Base-by-base conservation (phyloP, 331 rosid species). In the Telfairia occidentalis region DNA sequence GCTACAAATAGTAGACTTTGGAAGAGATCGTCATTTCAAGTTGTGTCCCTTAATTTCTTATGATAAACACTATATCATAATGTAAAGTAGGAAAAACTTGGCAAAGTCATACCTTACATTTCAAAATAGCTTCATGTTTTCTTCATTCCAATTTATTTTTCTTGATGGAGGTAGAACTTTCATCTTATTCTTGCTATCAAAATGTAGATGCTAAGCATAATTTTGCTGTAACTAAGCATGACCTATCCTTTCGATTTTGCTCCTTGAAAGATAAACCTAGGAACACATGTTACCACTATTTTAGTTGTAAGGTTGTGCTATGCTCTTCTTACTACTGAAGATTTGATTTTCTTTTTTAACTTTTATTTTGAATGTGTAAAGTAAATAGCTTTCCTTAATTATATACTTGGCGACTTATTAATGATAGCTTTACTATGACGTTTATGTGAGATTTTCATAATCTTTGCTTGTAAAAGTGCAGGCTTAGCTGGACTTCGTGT, bases 401-500 rank as follows among this genome's bases (percentile, higher is more conserved):
- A 18, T 19, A 66, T 11, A 3, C 72, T 65, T 65, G n/a, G 32
- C 2, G 45, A 38, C 50, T 65, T 8, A 21, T 34, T 26, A 28
- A 24, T 9, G 9, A 5, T 38, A 5, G 30, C 30, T 42, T 19
- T 43, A 43, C 19, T 30, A 10, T 61, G 38, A 32, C 37, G 28
- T 55, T 9, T 26, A 60, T 86, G 77, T 73, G 28, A 74, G 46
- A 64, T 64, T 28, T 42, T 57, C 30, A 15, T 59, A 19, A 65
- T 60, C 53, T 21, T 58, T 77, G 72, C 29, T 66, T 75, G 81
- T 52, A 61, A 58, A 32, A 45, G 46, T 78, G 84, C 92, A 91
- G 96, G 97, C 83, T 91, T 91, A 77, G 98, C 98, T 23, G 98
- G 98, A 80, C 92, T 91, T 74, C 96, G 97, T 35, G 98, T 95